Percentiles rank a stretch among this genome's conserved stretches.
Conservation (phyloP, 2,329 filamentous ascomycete genomes). For the Alternaria incomplexa region DNA sequence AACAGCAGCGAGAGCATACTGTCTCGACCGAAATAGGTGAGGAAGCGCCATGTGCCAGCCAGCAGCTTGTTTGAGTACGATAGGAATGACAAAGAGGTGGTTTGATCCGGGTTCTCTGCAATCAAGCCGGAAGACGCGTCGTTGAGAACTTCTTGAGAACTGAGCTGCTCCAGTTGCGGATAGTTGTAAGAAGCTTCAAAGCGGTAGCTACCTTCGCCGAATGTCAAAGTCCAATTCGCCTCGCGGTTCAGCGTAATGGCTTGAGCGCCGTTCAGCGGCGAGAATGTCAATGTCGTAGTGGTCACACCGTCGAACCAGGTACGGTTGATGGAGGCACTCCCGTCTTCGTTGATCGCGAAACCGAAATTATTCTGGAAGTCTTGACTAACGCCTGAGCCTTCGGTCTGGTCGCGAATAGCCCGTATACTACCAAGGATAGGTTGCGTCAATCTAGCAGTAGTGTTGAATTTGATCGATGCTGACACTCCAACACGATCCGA, state of each 20-base stretch:
- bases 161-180: conserved; percentile 64
- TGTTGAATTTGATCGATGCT: conserved; percentile 63
- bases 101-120: conserved; percentile 54
- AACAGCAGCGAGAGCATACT: conserved; percentile 67
- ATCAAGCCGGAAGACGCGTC: conserved; percentile 55
- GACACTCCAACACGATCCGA: conserved; percentile 58
- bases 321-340: conserved; percentile 58
- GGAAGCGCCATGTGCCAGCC: conserved; percentile 69
- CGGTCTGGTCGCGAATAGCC: conserved; percentile 67
- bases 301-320: conserved; percentile 69
- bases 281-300: conserved; percentile 60
- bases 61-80: conserved; percentile 69
- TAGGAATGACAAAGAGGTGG: conserved; percentile 65
- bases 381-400: conserved; percentile 61
- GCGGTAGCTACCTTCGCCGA: conserved; percentile 61
- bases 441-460: conserved; percentile 61
- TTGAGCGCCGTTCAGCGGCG: conserved; percentile 26
- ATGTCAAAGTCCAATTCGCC: conserved; percentile 51
- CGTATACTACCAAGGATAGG: conserved; percentile 68
- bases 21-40: conserved; percentile 72
- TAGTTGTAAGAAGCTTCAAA: conserved; percentile 68
- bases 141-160: conserved; percentile 58
- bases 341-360: conserved; percentile 48
- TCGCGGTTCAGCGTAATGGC: conserved; percentile 18
- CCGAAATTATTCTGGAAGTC: conserved; percentile 62